Percentiles rank a stretch among this genome's conserved stretches.
Conservation (phyloP, 2,329 filamentous ascomycete species). For the Pseudogymnoascus sp. region DNA sequence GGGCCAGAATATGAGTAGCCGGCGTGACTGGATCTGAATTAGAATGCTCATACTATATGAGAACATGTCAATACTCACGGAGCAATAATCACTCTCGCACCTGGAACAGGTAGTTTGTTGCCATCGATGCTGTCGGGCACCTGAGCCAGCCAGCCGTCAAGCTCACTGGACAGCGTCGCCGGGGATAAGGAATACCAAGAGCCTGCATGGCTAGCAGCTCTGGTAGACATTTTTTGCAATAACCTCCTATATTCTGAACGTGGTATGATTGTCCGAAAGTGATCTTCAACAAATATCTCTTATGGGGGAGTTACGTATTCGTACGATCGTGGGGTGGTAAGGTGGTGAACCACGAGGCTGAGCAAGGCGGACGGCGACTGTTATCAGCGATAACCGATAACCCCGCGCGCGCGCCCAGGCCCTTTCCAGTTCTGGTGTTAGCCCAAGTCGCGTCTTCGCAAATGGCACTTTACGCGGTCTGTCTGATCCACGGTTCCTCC, state of each 20-base stretch:
- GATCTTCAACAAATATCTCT: not conserved
- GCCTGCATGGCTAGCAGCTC: conserved; percentile 68
- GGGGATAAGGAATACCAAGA: conserved; percentile 72
- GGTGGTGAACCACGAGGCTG: not conserved
- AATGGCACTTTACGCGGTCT: conserved; percentile 6
- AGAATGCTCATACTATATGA: not conserved
- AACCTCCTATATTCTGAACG: not conserved
- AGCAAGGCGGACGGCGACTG: not conserved
- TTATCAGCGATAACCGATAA: conserved; percentile 8
- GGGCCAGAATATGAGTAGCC: conserved; percentile 88
- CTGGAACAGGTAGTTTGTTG: conserved; percentile 54
- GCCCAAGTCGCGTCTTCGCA: conserved; percentile 1
- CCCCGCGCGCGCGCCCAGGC: not conserved
- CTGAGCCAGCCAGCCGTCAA: conserved; percentile 64
- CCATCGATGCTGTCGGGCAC: conserved; percentile 61
- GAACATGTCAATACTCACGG: conserved; percentile 55
- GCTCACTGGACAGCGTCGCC: conserved; percentile 53
- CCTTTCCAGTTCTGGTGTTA: conserved; percentile 1
- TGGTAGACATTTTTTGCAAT: conserved; percentile 27
- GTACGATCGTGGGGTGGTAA: not conserved
- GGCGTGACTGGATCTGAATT: conserved; percentile 60
- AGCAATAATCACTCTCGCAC: conserved; percentile 80
- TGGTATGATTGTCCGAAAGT: not conserved
- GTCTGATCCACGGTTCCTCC: not conserved
- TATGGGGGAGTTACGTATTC: not conserved